A percentile compares a stretch with the other conserved stretches of the same genome.
Conservation (phyloP, 768 basidiomycete species). For the Boletus pseudopeckii region DNA sequence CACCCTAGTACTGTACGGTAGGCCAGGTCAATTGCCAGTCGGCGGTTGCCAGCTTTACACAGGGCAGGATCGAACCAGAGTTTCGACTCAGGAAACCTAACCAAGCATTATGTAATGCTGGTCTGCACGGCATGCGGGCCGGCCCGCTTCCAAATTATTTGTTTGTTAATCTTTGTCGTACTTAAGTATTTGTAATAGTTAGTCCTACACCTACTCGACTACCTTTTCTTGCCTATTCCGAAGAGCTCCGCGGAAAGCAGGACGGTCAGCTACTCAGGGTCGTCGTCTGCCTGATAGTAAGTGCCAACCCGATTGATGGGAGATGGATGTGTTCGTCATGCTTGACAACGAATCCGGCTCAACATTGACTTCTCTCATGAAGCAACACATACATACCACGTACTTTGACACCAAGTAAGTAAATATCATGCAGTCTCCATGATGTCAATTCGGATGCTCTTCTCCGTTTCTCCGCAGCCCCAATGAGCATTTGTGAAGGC, state of each 20-base stretch:
- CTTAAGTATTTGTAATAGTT: too few species aligned
- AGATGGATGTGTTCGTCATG: background rate
- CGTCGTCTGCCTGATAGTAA: background rate
- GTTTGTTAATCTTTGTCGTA: too few species aligned
- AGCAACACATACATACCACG: background rate
- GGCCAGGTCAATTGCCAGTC: too few species aligned
- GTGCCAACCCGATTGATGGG: background rate
- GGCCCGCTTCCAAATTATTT: too few species aligned
- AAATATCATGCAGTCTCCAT: background rate
- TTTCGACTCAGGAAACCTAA: too few species aligned
- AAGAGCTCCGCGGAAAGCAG: background rate
- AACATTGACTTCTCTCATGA: background rate
- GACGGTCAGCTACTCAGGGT: background rate
- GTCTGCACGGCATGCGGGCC: too few species aligned
- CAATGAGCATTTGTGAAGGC: background rate
- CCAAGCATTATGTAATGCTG: too few species aligned
- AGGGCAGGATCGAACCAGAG: too few species aligned
- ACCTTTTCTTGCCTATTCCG: background rate
- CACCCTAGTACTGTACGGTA: too few species aligned
- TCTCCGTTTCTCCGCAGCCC: background rate
- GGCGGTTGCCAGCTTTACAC: too few species aligned
- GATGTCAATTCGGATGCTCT: background rate
- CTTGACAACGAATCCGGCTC: background rate
- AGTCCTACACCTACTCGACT: too few species aligned
- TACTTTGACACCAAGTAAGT: background rate